phyloP scores from a whole-genome alignment of 352 stramenopile species.

The Phytophthora ramorum region DNA sequence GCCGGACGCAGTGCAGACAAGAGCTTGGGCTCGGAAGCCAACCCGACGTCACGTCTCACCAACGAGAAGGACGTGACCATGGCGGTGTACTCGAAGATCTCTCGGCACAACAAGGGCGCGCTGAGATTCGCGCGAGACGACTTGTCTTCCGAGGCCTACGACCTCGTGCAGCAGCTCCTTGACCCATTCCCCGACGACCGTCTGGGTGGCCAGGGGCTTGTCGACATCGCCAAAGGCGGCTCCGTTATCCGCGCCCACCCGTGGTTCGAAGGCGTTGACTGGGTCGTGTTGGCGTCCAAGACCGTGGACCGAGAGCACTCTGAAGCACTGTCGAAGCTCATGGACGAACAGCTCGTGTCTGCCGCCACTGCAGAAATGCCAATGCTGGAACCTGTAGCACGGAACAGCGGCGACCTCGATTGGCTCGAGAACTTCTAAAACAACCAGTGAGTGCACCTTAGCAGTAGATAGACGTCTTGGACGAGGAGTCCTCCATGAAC shows the following conservation, averaged over 20 bases:
- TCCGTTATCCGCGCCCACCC: conserved; percentile 82
- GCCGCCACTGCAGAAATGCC: conserved; percentile 50
- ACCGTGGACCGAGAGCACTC: conserved; percentile 55
- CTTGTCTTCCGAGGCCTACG: conserved; percentile 57
- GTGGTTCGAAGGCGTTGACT: conserved; percentile 85
- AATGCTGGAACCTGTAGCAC: conserved; percentile 55
- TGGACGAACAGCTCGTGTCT: conserved; percentile 60
- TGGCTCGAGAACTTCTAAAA: conserved; percentile 89
- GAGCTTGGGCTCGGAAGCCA: conserved; percentile 47
- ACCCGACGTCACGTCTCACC: conserved; percentile 26
- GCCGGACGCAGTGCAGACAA: conserved; percentile 40
- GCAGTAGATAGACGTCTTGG: conserved; percentile 19
- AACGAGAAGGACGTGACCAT: conserved; percentile 87
- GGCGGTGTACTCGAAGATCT: conserved; percentile 90
- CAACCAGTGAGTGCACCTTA: conserved; percentile 3
- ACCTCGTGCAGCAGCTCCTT: conserved; percentile 73
- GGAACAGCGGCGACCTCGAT: conserved; percentile 62
- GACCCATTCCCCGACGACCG: conserved; percentile 76
- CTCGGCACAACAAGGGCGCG: conserved; percentile 67
- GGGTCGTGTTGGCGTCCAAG: conserved; percentile 79
- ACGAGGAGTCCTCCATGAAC: neutral
- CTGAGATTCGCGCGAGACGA: conserved; percentile 63
- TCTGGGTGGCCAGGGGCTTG: conserved; percentile 72
- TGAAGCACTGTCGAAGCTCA: conserved; percentile 59
- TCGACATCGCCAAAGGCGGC: conserved; percentile 81